Evolutionary conservation across 2,329 filamentous ascomycete genomes (phyloP), one percentile per base, ranked within the genome.

Genomic region (Bimuria novae-zelandiae): DNA sequence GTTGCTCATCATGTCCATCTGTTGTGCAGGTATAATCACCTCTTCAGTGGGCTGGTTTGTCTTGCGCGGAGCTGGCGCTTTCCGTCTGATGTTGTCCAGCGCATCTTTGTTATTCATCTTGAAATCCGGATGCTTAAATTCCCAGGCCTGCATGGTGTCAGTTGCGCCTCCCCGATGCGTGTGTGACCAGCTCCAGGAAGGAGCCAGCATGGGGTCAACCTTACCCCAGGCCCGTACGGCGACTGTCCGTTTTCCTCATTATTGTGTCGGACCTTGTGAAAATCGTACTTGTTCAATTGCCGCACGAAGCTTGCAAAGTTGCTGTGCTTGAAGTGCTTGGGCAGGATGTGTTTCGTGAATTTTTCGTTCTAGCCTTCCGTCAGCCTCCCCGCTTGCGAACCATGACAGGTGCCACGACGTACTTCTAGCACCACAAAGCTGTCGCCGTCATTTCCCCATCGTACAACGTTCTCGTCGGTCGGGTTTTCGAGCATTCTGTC

Each of bases 311-410:
- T 96, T 27, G 92, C 92, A 78, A 97, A 97, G 74, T 97, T 97
- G 83, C 91, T 96, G 77, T 97, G 94, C 76, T 99, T 99, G 81
- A 99, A 99, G 69, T 97, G 92, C 72, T 97, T 97, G 2, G 94
- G 94, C 14, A 99, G 84, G 65, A 99, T 96, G 33, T 90, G 89
- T 74, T 97, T 96, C 19, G 94, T 97, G 70, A 99, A 99, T 75
- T 96, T 96, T 74, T 97, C 93, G 75, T 95, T 96, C 93, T 97
- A 73, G 36, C 43, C 37, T 32, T 12, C 32, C 14, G 55, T 72
- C 51, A 70, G 60, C 46, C 39, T 12, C 23, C 43, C 23, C 17
- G 16, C 36, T 17, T 19, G 17, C 7, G 32, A 27, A 42, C 25
- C 48, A 23, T 21, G 35, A 29, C 11, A 29, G 23, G 41, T 42